Evolutionary conservation across 345 rosid species (phyloP), one percentile per base, ranked within the genome.

Genomic region (Camelina hispida): DNA sequence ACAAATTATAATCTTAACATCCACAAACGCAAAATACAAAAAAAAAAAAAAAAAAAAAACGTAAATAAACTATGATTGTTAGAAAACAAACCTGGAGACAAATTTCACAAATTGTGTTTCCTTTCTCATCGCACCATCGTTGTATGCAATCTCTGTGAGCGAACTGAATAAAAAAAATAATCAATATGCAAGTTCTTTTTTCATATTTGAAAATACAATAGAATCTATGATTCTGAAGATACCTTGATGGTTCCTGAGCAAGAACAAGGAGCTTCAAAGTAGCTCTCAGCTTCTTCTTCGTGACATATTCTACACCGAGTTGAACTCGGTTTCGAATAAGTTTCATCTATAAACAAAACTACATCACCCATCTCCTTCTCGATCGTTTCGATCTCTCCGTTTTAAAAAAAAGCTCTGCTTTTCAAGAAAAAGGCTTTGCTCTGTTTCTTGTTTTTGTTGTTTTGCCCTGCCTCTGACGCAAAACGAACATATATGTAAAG

Each of bases 61-160:
- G n/a, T 8, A 2, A 42, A 6, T 0, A 6, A 58, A 58, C 37
- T 34, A 6, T 32, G 9, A 8, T 34, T 34, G 37, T 6, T 34
- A 34, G 9, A 34, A 34, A 34, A 34, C 37, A 34, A 34, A 95
- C 97, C 97, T 92, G 93, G 20, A 95, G 96, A 78, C 98, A 95
- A 14, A 95, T 88, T 87, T 95, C 99, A 64, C 98, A 95, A 61
- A 75, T 86, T 7, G 94, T 90, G 83, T 85, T 90, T 50, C 99
- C 99, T 83, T 95, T 95, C 88, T 95, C 97, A 75, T 95, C 52
- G 13, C 98, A 92, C 99, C 99, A 95, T 72, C 96, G 84, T 91
- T 95, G 98, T 81, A 92, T 89, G 62, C 99, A 92, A 79, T 90
- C 93, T 83, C 98, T 90, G 62, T 92, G 81, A 35, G 78, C 81